These are phyloP conservation scores for Xylaria sp. DNA, from an alignment of 2,329 filamentous ascomycete species.

Conservation along the genomic window DNA sequence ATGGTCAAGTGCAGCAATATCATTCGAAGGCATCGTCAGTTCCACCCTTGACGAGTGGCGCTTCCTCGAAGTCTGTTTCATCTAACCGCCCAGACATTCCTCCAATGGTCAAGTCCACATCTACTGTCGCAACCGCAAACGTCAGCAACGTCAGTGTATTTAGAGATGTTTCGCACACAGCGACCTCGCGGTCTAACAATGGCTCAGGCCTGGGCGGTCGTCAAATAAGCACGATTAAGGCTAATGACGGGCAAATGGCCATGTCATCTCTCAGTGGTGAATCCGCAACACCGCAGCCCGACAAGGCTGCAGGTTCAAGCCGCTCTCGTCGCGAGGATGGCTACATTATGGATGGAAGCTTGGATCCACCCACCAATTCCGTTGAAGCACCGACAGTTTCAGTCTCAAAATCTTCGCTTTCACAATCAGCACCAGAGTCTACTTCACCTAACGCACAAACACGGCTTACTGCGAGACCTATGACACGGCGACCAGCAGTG, in stretches of 20 bases:
- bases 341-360: constrained; percentile 41
- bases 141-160: constrained; percentile 45
- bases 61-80: constrained; percentile 39
- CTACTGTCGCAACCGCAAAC: constrained; percentile 45
- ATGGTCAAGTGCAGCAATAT: constrained; percentile 38
- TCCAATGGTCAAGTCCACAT: constrained; percentile 34
- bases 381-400: constrained; percentile 30
- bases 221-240: constrained; percentile 41
- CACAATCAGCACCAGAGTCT: constrained; percentile 32
- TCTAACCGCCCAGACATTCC: constrained; percentile 33
- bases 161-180: constrained; percentile 42
- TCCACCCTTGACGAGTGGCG: constrained; percentile 37
- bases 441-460: constrained; percentile 26
- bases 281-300: constrained; percentile 26
- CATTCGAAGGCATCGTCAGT: constrained; percentile 45
- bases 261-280: constrained; percentile 38
- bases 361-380: constrained; percentile 42
- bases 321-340: constrained; percentile 40
- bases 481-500: constrained; percentile 43
- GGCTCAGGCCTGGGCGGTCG: constrained; percentile 33
- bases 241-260: constrained; percentile 37
- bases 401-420: constrained; percentile 25
- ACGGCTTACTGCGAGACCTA: constrained; percentile 32
- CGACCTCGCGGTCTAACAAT: constrained; percentile 40
- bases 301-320: constrained; percentile 28